Evolutionary conservation across 148 eudicot genomes (phyloP), one percentile per base, ranked within the genome.

Genomic region (Pharnaceum exiguum): DNA sequence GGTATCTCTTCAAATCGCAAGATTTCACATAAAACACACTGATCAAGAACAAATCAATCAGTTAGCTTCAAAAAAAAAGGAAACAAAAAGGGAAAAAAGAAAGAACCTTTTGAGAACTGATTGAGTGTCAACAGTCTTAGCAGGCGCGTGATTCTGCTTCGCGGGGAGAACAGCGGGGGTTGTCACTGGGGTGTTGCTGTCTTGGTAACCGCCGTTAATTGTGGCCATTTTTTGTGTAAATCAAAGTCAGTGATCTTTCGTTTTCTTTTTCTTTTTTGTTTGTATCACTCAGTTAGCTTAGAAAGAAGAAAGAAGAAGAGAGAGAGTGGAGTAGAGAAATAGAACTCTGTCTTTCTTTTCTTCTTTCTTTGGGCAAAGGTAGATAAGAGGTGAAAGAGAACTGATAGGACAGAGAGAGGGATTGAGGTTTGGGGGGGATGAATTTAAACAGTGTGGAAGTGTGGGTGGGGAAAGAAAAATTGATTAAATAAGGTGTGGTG

Each of bases 91-190:
- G 9, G 19, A 16, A n/a, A 22, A 46, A 22, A 32, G 9, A 38
- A 31, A 5, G 5, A 28, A 87, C 97, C 97, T 82, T 69, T 82
- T 87, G 24, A 81, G 83, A 74, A 87, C 96, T 47, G 97, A 86
- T 63, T 90, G 95, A 24, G 95, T 82, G 44, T 90, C 97, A 8
- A 57, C 91, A 30, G 73, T 50, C 54, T 77, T 82, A 0, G 72
- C 73, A 12, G 78, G 62, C 15, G 81, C 69, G 2, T 49, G 47
- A 16, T 77, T 62, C 63, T 86, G 82, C 69, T 86, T 90, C 1
- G 81, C 30, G 5, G 83, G 30, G 7, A 78, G 21, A 23, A 53
- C 47, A 12, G 51, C 67, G 24, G 71, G 62, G 32, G 78, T 51
- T 2, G 71, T 30, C n/a, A 45, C 60, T 55, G 78, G 58, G 25